A percentile compares a stretch with the other conserved stretches of the same genome.
These are phyloP conservation scores for Athelia sp. DNA, from an alignment of 1,284 basidiomycete genomes.

Conservation along the genomic window DNA sequence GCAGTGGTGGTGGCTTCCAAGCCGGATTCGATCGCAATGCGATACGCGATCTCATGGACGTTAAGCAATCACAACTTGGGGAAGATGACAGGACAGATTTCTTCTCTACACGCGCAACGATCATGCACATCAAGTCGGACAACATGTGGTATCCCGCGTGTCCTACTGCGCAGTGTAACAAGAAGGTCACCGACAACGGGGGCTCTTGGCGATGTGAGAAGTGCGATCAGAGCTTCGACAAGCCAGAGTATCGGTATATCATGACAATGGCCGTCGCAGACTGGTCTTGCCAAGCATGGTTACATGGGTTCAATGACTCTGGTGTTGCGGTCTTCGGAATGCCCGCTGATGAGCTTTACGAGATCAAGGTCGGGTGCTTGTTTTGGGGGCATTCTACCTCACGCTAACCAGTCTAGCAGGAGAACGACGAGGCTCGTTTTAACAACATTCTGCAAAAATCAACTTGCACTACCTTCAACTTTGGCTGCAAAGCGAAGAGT, in stretches of 20 bases:
- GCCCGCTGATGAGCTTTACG: constrained; percentile 76
- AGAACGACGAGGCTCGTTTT: constrained; percentile 62
- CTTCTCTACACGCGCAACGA: constrained; percentile 81
- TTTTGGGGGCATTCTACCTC: not conserved
- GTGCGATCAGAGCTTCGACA: constrained; percentile 72
- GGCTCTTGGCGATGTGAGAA: constrained; percentile 91
- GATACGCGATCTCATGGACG: constrained; percentile 74
- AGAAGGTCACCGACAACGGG: constrained; percentile 79
- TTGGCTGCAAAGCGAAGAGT: constrained; percentile 84
- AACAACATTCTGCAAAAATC: constrained; percentile 62
- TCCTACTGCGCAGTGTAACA: constrained; percentile 77
- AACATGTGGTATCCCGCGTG: constrained; percentile 92
- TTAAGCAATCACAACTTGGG: constrained; percentile 79
- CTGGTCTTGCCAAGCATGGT: constrained; percentile 85
- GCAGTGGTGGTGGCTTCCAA: constrained; percentile 33
- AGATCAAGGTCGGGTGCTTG: constrained; percentile 53
- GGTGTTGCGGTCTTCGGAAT: constrained; percentile 77
- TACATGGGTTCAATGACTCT: constrained; percentile 95
- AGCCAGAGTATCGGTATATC: constrained; percentile 90
- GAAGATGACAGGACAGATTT: constrained; percentile 71
- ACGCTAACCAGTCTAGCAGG: constrained; percentile 32
- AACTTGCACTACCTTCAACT: constrained; percentile 72
- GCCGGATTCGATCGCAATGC: constrained; percentile 63
- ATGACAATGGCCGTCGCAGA: constrained; percentile 88
- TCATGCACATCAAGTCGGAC: constrained; percentile 88